These are phyloP conservation scores for Yamadazyma olivae DNA, from an alignment of 805 yeast species.

Conservation along the genomic window DNA sequence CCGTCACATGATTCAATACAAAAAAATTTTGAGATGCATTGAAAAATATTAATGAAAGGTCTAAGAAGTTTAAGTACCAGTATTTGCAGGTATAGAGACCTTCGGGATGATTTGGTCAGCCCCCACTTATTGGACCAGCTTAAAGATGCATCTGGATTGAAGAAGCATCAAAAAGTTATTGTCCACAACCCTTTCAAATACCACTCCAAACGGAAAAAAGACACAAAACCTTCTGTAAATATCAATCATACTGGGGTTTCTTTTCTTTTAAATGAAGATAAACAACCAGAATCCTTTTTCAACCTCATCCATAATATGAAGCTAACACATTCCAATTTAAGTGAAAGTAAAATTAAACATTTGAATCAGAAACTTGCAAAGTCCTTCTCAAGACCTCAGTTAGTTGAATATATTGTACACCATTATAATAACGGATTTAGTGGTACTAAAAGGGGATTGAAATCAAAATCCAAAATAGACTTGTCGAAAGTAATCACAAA, in stretches of 20 bases:
- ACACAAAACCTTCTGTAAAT: neutral
- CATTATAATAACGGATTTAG: constrained; percentile 5
- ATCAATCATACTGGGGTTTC: neutral
- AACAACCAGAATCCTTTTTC: constrained; percentile 1
- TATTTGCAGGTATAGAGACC: too few species aligned
- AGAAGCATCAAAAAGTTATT: constrained; percentile 15
- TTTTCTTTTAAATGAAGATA: constrained; percentile 1
- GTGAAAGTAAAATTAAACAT: constrained; percentile 3
- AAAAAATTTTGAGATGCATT: too few species aligned
- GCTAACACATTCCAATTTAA: constrained; percentile 1
- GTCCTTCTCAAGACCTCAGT: constrained; percentile 9
- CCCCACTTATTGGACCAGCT: neutral
- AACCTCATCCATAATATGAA: constrained; percentile 8
- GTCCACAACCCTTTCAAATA: neutral
- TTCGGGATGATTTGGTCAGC: too few species aligned
- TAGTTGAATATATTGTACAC: constrained; percentile 7
- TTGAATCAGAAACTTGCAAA: constrained; percentile 3
- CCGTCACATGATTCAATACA: too few species aligned
- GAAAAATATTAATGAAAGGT: too few species aligned
- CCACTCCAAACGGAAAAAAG: neutral
- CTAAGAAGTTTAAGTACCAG: too few species aligned
- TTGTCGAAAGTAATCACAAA: constrained; percentile 6
- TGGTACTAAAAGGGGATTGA: constrained; percentile 6
- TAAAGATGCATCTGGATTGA: neutral
- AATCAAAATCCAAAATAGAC: constrained; percentile 3